Conservation (phyloP, 331 rosid species). For the Dryas integrifolia region DNA sequence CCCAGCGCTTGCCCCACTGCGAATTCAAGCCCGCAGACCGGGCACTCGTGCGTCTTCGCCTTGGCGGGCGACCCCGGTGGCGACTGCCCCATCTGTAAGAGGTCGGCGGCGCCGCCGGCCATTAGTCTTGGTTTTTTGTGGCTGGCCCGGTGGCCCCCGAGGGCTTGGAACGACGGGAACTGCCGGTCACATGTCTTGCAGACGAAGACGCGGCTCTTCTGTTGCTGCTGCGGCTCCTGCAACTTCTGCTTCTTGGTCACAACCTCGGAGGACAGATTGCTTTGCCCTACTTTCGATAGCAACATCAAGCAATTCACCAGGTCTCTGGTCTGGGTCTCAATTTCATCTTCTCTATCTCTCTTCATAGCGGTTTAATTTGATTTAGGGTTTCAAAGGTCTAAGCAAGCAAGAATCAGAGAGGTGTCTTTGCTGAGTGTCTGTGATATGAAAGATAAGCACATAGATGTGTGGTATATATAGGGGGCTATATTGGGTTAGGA, state of each 20-base stretch:
- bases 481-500: too few relatives aligned
- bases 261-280: not conserved
- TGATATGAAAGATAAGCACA: too few relatives aligned
- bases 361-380: conserved; percentile 33
- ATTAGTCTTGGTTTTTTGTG: conserved; percentile 59
- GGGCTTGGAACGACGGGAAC: conserved; percentile 76
- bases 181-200: conserved; percentile 54
- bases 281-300: conserved; percentile 44
- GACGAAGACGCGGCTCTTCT: conserved; percentile 4
- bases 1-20: conserved; percentile 80
- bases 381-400: not conserved
- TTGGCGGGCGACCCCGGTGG: conserved; percentile 22
- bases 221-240: too few relatives aligned
- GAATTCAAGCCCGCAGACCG: conserved; percentile 66
- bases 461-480: too few relatives aligned
- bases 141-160: conserved; percentile 89
- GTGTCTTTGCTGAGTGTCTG: too few relatives aligned
- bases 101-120: conserved; percentile 12
- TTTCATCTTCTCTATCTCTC: conserved; percentile 44
- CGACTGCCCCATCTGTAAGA: not conserved
- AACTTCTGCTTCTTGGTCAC: too few relatives aligned
- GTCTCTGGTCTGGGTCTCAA: conserved; percentile 19
- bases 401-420: too few relatives aligned
- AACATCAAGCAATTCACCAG: conserved; percentile 55
- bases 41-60: conserved; percentile 56